These are phyloP conservation scores for Gyrodon lividus DNA, from an alignment of 768 basidiomycete genomes.

Conservation along the genomic window DNA sequence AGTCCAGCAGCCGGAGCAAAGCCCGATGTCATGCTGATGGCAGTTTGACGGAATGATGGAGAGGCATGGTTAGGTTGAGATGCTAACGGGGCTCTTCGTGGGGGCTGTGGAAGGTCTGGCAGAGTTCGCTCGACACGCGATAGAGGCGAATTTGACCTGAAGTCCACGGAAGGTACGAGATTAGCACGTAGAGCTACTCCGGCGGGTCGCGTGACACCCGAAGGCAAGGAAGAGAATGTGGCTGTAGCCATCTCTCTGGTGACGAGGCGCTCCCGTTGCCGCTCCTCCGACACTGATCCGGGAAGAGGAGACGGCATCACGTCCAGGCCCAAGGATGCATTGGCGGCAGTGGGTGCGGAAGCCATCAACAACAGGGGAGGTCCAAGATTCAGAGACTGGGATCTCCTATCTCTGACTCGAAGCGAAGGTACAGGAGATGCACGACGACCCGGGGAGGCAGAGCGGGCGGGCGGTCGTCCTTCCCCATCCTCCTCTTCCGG, in stretches of 20 bases:
- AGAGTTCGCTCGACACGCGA: conserved; percentile 28
- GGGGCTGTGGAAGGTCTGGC: conserved; percentile 29
- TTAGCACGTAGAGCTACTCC: conserved; percentile 24
- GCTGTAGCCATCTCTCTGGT: conserved; percentile 42
- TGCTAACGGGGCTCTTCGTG: conserved; percentile 6
- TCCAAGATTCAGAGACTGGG: conserved; percentile 60
- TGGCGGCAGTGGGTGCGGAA: conserved; percentile 23
- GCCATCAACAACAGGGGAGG: conserved; percentile 32
- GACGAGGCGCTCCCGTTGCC: conserved; percentile 43
- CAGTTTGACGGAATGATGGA: conserved; percentile 54
- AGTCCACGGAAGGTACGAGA: conserved; percentile 14
- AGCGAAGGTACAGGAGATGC: conserved; percentile 45
- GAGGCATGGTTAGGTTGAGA: conserved; percentile 18
- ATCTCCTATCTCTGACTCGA: conserved; percentile 55
- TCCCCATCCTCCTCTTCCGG: conserved; percentile 55
- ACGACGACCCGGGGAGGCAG: conserved; percentile 16
- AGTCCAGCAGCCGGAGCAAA: conserved; percentile 72
- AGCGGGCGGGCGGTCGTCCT: conserved; percentile 16
- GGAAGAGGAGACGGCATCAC: conserved; percentile 29
- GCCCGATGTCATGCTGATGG: conserved; percentile 68
- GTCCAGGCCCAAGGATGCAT: conserved; percentile 32
- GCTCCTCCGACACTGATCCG: conserved; percentile 24
- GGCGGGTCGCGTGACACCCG: conserved; percentile 22
- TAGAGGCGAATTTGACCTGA: conserved; percentile 28
- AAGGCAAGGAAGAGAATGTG: conserved; percentile 36